These are phyloP conservation scores for Casuarina glauca DNA, from an alignment of 306 rosid genomes.

Conservation along the genomic window DNA sequence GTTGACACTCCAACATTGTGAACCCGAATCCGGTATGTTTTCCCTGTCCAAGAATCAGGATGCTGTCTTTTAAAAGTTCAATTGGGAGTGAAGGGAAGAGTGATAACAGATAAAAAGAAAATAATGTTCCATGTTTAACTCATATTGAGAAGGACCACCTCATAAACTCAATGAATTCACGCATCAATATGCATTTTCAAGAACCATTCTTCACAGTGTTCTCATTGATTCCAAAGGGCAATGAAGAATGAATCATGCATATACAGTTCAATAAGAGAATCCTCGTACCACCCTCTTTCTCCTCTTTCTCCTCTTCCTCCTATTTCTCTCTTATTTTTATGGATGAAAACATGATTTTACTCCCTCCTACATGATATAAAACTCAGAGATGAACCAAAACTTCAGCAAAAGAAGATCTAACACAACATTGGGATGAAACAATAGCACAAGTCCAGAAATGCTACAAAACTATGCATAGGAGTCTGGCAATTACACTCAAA, in stretches of 20 bases:
- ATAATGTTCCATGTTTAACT: neutral
- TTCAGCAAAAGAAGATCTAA: neutral
- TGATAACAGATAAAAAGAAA: neutral
- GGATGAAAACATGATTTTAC: neutral
- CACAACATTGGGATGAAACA: slow-evolving; percentile 4
- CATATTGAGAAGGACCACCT: neutral
- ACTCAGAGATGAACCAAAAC: neutral
- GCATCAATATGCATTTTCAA: neutral
- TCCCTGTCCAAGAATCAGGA: slow-evolving; percentile 54
- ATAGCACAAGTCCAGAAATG: slow-evolving; percentile 9
- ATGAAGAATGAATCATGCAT: neutral
- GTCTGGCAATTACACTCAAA: neutral
- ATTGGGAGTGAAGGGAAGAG: neutral
- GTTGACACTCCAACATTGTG: slow-evolving; percentile 95
- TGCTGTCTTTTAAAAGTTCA: slow-evolving; percentile 5
- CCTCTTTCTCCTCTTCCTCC: neutral
- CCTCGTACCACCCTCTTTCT: neutral
- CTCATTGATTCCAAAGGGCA: neutral
- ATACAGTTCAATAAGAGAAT: neutral
- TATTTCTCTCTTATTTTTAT: too few species aligned
- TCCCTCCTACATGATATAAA: neutral
- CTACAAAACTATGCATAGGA: neutral
- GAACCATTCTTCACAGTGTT: slow-evolving; percentile 2
- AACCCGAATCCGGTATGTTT: slow-evolving; percentile 82
- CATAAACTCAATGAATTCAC: neutral